Evolutionary conservation across 2,329 filamentous ascomycete genomes (phyloP).

Genomic region (Pseudogymnoascus verrucosus): DNA sequence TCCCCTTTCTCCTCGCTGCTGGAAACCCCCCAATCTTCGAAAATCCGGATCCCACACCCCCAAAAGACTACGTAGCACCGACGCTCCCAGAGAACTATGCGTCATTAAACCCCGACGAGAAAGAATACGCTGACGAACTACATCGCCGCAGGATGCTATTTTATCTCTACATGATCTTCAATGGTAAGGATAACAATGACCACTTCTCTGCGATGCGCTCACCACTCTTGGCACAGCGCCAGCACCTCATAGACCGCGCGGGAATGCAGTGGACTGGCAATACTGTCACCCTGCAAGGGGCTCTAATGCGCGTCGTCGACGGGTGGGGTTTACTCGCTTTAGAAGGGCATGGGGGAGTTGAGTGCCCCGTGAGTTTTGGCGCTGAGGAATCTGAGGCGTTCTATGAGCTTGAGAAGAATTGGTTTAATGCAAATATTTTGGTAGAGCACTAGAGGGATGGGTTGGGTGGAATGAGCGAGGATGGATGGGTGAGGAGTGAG

Average conservation of each 20-base stretch:
- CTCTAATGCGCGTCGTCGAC: slow-evolving; percentile 19
- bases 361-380: slow-evolving; percentile 11
- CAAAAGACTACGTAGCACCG: slow-evolving; percentile 24
- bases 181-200: slow-evolving; percentile 20
- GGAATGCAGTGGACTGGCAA: slow-evolving; percentile 25
- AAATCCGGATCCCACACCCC: slow-evolving; percentile 27
- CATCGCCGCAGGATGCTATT: slow-evolving; percentile 26
- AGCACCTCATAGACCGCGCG: slow-evolving; percentile 21
- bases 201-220: slow-evolving; percentile 24
- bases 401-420: background rate
- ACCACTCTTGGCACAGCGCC: slow-evolving; percentile 19
- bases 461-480: slow-evolving; percentile 20
- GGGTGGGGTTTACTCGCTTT: slow-evolving; percentile 19
- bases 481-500: slow-evolving; percentile 25
- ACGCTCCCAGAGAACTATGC: slow-evolving; percentile 18
- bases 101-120: slow-evolving; percentile 17
- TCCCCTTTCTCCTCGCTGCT: slow-evolving; percentile 31
- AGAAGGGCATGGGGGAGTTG: background rate
- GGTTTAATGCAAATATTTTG: slow-evolving; percentile 13
- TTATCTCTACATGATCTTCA: slow-evolving; percentile 26
- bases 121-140: slow-evolving; percentile 18
- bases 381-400: slow-evolving; percentile 13
- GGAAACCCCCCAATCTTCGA: slow-evolving; percentile 33
- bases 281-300: slow-evolving; percentile 23
- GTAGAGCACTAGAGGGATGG: slow-evolving; percentile 18